Evolutionary conservation across 306 rosid genomes (phyloP).

Genomic region (Vigna radiata): DNA sequence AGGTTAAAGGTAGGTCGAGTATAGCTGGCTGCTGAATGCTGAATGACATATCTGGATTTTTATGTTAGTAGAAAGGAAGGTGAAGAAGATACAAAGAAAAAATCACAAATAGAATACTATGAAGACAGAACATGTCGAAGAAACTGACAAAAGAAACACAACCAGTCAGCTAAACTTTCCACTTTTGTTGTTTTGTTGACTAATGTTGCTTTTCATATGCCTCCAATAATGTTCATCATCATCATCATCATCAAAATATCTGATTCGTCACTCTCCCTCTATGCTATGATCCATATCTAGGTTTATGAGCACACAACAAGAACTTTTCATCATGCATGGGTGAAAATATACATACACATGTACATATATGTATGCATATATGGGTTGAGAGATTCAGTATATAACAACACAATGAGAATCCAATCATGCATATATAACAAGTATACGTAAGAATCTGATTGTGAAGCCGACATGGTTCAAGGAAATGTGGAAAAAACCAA

Average conservation of each 20-base stretch:
- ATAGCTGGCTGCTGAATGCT: slow-evolving; percentile 10
- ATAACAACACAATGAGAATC: neutral
- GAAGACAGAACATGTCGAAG: slow-evolving; percentile 4
- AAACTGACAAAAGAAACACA: slow-evolving; percentile 38
- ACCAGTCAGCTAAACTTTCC: neutral
- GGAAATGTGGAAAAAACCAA: slow-evolving; percentile 12
- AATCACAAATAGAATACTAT: neutral
- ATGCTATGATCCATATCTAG: neutral
- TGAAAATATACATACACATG: no score
- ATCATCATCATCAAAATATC: neutral
- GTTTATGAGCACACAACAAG: neutral
- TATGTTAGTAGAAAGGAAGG: neutral
- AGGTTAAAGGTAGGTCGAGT: slow-evolving; percentile 10
- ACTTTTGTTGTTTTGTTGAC: slow-evolving; percentile 46
- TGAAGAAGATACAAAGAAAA: slow-evolving; percentile 21
- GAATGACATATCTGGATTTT: slow-evolving; percentile 13
- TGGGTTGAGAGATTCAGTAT: no score
- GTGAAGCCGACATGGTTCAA: neutral
- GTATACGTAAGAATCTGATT: neutral
- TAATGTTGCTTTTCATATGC: slow-evolving; percentile 12
- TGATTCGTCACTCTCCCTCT: neutral
- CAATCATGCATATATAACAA: neutral
- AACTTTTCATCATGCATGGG: neutral
- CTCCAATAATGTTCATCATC: neutral
- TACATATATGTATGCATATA: neutral